Base-by-base conservation (phyloP, 2,329 filamentous ascomycete genomes). In the Albifimbria verrucaria region DNA sequence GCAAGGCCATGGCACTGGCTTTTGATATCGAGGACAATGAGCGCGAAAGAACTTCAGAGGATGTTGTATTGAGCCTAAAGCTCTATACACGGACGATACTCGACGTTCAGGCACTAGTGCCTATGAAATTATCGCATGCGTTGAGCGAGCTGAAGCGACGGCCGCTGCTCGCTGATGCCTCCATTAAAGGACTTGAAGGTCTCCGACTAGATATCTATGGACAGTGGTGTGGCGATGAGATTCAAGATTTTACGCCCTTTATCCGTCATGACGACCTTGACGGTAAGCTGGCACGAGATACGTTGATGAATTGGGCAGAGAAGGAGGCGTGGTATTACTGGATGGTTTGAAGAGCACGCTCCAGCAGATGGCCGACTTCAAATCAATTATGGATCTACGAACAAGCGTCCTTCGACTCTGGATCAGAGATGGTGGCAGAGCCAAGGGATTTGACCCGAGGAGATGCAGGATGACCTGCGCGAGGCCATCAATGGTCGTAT, bases 221-320 rank as follows among this genome's bases (percentile, higher is more conserved):
- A 57, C 80, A 80, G 20, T 96, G 92, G 89, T 89, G 94, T 57
- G 81, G 88, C 18, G 85, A 92, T 7, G 90, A 95, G 55, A 89
- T 96, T 42, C 83, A 83, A 46, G 88, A 88, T 58, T 97, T 95
- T 65, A 93, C 86, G 1, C 92, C 92, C 0, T 96, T 91, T 73
- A 89, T 95, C 32, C 85, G 89, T 25, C 86, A 95, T 61, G 90
- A 92, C 59, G 89, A 94, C 59, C 69, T 90, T 4, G 81, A 85
- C 22, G 82, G 80, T 20, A 71, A 75, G 22, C 79, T 85, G 55
- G 82, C 83, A 1, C 77, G 79, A 42, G 79, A 83, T 2, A 83
- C 83, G 68, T 77, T 90, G 15, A 78, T 77, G 21, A 67, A 66
- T 24, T 92, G 89, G 88, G 83, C 85, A 0, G 77, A 77, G 49